phyloP scores from a whole-genome alignment of 768 basidiomycete species.

The Pulveroboletus sp. region DNA sequence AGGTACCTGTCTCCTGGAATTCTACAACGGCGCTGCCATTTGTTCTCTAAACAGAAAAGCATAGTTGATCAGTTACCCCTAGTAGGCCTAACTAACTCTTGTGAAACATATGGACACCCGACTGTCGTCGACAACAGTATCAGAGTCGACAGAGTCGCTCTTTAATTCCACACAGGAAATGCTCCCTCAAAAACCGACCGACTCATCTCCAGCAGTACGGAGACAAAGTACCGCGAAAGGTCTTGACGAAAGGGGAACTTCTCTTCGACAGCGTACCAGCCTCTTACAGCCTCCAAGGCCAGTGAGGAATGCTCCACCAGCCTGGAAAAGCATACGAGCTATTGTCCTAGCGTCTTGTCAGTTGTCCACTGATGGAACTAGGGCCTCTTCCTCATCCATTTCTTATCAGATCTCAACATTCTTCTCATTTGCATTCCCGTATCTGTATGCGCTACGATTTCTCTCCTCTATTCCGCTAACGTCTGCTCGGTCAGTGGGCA shows the following conservation, averaged over 20 bases:
- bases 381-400: constrained; percentile 1
- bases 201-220: constrained; percentile 14
- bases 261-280: constrained; percentile 19
- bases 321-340: constrained; percentile 44
- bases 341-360: constrained; percentile 57
- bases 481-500: constrained; percentile 53
- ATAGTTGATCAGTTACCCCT: constrained; percentile 7
- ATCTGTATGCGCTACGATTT: constrained; percentile 39
- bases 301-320: constrained; percentile 40
- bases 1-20: not conserved
- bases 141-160: constrained; percentile 2
- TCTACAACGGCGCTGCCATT: not conserved
- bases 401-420: constrained; percentile 57
- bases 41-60: not conserved
- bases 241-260: constrained; percentile 2
- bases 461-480: not conserved
- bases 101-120: constrained; percentile 13
- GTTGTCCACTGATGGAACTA: constrained; percentile 7
- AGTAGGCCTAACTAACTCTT: not conserved
- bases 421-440: constrained; percentile 68
- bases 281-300: constrained; percentile 34
- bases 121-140: constrained; percentile 12
- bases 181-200: constrained; percentile 4
- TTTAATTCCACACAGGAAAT: constrained; percentile 3
- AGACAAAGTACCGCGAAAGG: not conserved